A percentile compares a stretch with the other conserved stretches of the same genome.
Evolutionary conservation across 2,329 filamentous ascomycete species (phyloP).

Genomic region (Fusarium longipes): DNA sequence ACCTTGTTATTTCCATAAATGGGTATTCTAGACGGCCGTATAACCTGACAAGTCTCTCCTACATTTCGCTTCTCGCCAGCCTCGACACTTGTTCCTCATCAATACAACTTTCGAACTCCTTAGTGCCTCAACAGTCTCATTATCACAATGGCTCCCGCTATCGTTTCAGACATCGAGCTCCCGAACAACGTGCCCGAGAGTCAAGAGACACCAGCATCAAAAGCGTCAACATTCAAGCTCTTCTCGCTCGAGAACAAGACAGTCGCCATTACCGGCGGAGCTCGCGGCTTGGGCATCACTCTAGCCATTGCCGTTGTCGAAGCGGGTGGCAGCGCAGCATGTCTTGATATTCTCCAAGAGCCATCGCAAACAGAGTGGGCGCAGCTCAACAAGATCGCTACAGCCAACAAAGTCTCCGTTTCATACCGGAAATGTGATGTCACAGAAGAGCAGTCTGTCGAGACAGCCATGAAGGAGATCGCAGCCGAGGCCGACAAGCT

Average conservation of each 20-base stretch:
- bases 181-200: conserved; percentile 48
- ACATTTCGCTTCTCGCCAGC: background rate
- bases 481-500: conserved; percentile 49
- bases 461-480: conserved; percentile 52
- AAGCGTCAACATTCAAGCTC: conserved; percentile 47
- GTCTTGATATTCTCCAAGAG: conserved; percentile 57
- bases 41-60: conserved; percentile 9
- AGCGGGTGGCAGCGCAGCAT: conserved; percentile 61
- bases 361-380: conserved; percentile 56
- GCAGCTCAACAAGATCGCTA: conserved; percentile 55
- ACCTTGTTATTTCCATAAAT: conserved; percentile 9
- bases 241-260: conserved; percentile 60
- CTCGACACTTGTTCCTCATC: background rate
- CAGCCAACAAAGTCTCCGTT: conserved; percentile 48
- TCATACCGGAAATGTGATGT: conserved; percentile 60
- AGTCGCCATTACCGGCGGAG: conserved; percentile 62
- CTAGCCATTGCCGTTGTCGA: conserved; percentile 62
- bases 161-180: conserved; percentile 48
- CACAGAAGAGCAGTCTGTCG: conserved; percentile 56
- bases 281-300: conserved; percentile 62
- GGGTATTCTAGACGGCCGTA: conserved; percentile 9
- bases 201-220: conserved; percentile 48
- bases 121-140: background rate
- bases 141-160: conserved; percentile 43
- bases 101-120: background rate